phyloP scores from a whole-genome alignment of 305 asterid species.

The Petunia hybrid region DNA sequence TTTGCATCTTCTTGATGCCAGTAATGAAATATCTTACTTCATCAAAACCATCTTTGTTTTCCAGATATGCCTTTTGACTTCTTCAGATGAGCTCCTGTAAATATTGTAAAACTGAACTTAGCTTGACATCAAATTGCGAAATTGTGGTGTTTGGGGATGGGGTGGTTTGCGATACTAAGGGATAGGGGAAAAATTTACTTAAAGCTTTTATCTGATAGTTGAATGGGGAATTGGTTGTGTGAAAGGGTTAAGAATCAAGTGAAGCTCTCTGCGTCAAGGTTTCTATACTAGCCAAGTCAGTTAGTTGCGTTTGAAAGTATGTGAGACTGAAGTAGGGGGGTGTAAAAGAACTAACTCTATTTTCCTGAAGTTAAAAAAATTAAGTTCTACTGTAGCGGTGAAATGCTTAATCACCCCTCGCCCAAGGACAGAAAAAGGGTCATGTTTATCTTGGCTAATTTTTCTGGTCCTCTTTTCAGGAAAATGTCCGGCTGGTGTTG shows the following conservation, averaged over 20 bases:
- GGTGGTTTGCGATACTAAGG: not conserved
- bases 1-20: no score
- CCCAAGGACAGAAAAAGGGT: conserved; percentile 14
- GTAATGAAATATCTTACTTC: no score
- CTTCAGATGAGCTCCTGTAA: conserved; percentile 3
- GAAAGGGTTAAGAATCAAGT: not conserved
- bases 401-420: not conserved
- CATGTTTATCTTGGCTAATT: conserved; percentile 34
- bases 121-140: conserved; percentile 27
- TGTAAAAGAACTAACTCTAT: not conserved
- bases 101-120: conserved; percentile 6
- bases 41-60: not conserved
- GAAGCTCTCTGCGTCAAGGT: not conserved
- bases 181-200: not conserved
- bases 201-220: not conserved
- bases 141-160: not conserved
- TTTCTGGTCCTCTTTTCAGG: conserved; percentile 58
- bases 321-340: no score
- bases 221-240: conserved; percentile 23
- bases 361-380: conserved; percentile 9
- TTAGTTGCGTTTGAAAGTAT: not conserved
- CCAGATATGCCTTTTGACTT: conserved; percentile 3
- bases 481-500: conserved; percentile 72
- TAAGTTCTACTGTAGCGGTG: not conserved
- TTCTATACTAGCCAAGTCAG: conserved; percentile 17